A percentile compares a stretch with the other conserved stretches of the same genome.
These are phyloP conservation scores for Penicillium glabrum DNA, from an alignment of 2,329 filamentous ascomycete genomes.

Conservation along the genomic window DNA sequence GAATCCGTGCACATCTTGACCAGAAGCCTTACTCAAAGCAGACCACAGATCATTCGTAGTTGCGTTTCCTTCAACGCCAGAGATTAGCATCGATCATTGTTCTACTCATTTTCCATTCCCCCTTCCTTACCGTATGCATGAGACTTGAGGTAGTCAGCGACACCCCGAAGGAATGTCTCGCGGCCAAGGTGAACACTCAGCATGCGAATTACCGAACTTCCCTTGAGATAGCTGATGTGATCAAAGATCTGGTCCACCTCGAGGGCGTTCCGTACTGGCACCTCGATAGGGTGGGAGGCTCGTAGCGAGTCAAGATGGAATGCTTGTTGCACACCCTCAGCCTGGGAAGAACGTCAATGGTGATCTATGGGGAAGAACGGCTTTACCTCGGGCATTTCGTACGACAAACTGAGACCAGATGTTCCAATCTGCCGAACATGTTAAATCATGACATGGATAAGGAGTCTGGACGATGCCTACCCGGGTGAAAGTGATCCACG, in stretches of 20 bases:
- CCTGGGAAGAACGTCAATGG: slow-evolving; percentile 50
- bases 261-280: slow-evolving; percentile 87
- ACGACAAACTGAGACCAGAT: slow-evolving; percentile 95
- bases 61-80: slow-evolving; percentile 60
- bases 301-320: slow-evolving; percentile 87
- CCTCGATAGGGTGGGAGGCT: slow-evolving; percentile 93
- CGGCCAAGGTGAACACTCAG: slow-evolving; percentile 84
- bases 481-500: slow-evolving; percentile 83
- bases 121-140: slow-evolving; percentile 75
- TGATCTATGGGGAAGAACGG: slow-evolving; percentile 20
- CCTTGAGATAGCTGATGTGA: slow-evolving; percentile 93
- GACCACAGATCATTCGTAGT: slow-evolving; percentile 90
- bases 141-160: slow-evolving; percentile 82
- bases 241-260: slow-evolving; percentile 99
- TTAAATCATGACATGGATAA: slow-evolving; percentile 16
- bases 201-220: slow-evolving; percentile 96
- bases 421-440: slow-evolving; percentile 70
- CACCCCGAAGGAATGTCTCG: slow-evolving; percentile 85
- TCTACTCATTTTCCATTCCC: background rate
- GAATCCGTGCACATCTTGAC: slow-evolving; percentile 78
- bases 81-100: background rate
- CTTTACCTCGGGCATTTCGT: slow-evolving; percentile 59
- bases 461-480: slow-evolving; percentile 34
- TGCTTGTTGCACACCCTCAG: slow-evolving; percentile 89
- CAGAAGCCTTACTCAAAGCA: slow-evolving; percentile 82